Evolutionary conservation across 768 basidiomycete genomes (phyloP).

Genomic region (Zangia roseola): DNA sequence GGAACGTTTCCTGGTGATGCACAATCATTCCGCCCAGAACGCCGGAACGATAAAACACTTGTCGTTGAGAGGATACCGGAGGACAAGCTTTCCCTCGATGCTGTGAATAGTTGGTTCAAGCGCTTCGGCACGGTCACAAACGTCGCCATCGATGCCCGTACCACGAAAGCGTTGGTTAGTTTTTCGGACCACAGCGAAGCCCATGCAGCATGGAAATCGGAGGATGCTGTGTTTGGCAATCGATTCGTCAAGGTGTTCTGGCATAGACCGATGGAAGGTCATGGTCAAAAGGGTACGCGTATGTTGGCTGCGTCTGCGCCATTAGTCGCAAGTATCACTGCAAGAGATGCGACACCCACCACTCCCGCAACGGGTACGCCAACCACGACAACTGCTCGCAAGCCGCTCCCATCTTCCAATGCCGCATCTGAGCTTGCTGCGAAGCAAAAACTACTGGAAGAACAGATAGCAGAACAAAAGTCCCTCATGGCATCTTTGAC

Average conservation of each 20-base stretch:
- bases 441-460: slow-evolving; percentile 73
- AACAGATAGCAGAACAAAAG: slow-evolving; percentile 89
- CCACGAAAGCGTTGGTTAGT: slow-evolving; percentile 81
- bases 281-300: slow-evolving; percentile 74
- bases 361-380: slow-evolving; percentile 32
- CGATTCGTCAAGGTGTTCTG: slow-evolving; percentile 96
- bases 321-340: slow-evolving; percentile 61
- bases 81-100: slow-evolving; percentile 72
- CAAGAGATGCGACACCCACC: slow-evolving; percentile 49
- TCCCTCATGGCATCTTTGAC: slow-evolving; percentile 69
- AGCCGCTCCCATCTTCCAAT: slow-evolving; percentile 35
- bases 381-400: slow-evolving; percentile 32
- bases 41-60: slow-evolving; percentile 73
- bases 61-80: slow-evolving; percentile 95
- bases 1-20: slow-evolving; percentile 66
- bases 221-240: slow-evolving; percentile 93
- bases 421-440: slow-evolving; percentile 57
- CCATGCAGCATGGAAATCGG: slow-evolving; percentile 85
- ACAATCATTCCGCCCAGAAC: slow-evolving; percentile 64
- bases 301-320: slow-evolving; percentile 82
- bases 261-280: slow-evolving; percentile 91
- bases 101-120: slow-evolving; percentile 87
- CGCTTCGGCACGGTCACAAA: slow-evolving; percentile 91
- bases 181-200: slow-evolving; percentile 84
- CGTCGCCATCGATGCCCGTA: slow-evolving; percentile 77